Conservation (phyloP, 2,329 filamentous ascomycete species). For the Cryphonectria naterciae region DNA sequence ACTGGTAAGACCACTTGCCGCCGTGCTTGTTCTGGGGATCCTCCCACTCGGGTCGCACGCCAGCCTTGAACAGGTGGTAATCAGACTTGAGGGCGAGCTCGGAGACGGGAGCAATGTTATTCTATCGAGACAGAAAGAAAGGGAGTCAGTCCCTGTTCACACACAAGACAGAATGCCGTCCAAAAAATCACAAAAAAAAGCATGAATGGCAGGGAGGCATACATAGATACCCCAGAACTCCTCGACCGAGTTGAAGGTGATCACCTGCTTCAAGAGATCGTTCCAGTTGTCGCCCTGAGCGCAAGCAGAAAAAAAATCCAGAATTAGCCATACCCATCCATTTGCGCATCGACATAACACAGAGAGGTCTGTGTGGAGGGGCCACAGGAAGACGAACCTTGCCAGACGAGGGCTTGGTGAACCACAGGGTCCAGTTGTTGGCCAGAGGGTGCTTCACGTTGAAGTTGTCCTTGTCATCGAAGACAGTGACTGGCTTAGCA, state of each 20-base stretch:
- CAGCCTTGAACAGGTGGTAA: conserved; percentile 98
- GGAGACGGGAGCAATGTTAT: conserved; percentile 96
- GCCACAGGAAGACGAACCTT: conserved; percentile 65
- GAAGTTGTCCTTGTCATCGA: conserved; percentile 98
- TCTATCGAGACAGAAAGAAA: conserved; percentile 57
- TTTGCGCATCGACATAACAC: conserved; percentile 30
- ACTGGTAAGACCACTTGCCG: conserved; percentile 97
- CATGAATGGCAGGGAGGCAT: conserved; percentile 45
- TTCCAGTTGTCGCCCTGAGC: conserved; percentile 97
- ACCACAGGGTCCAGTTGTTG: conserved; percentile 99
- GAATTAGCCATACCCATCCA: conserved; percentile 35
- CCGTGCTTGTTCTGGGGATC: conserved; percentile 98
- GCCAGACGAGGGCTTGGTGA: conserved; percentile 95
- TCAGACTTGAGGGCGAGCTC: conserved; percentile 97
- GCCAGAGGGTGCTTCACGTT: conserved; percentile 98
- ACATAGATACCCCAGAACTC: conserved; percentile 99
- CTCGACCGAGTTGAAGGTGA: conserved; percentile 97
- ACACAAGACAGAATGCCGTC: conserved; percentile 18
- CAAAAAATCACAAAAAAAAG: neutral
- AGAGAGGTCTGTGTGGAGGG: neutral
- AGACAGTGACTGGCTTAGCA: conserved; percentile 82
- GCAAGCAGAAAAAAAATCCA: neutral
- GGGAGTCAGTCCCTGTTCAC: conserved; percentile 17
- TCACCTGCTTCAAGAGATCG: conserved; percentile 95
- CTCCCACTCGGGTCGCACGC: conserved; percentile 97